Evolutionary conservation across 1,139 yeast genomes (phyloP), one percentile per base, ranked within the genome.

Genomic region (Hyphopichia khmerensis): DNA sequence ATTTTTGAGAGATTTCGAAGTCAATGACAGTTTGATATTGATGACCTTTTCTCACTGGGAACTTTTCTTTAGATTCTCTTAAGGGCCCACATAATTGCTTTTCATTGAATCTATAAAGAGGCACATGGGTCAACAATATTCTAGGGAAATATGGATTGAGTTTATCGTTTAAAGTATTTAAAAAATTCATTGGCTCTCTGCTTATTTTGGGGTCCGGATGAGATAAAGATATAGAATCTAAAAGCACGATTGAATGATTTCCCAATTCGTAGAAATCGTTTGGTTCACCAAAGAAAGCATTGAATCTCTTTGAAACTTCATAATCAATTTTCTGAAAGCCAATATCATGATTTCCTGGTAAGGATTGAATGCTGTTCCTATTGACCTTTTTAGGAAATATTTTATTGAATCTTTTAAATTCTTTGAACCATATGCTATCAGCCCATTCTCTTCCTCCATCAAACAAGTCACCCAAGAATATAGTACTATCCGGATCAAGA

Each of bases 291-390:
- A 89, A 91, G 56, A 74, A 77, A 2, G 83, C 68, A 18, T 76
- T 65, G 62, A 91, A 93, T 49, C 98, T 69, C 26, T 79, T 66
- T 2, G 69, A 62, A 23, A 76, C 77, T 11, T 77, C 69, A 7
- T 79, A 72, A 1, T 83, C 79, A 15, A 73, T 63, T 44, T 82
- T 78, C 30, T 95, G 96, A 60, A 86, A 91, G 0, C 99, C 99
- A 51, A 93, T 88, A 60, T 93, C 99, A 60, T 93, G 99, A 57
- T 93, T 93, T 2, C 99, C 99, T 0, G 98, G 96, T 11, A 93
- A 64, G 1, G 84, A 78, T 53, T 77, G 71, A 35, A 80, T 67
- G 3, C 80, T 79, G 26, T 71, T 61, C 41, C 79, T 72, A 43
- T 80, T 64, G 52, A 67, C 48, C 67, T 78, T 56, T 21, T 64